phyloP scores from a whole-genome alignment of 169 alveolate genomes.

The Plasmodium inui region DNA sequence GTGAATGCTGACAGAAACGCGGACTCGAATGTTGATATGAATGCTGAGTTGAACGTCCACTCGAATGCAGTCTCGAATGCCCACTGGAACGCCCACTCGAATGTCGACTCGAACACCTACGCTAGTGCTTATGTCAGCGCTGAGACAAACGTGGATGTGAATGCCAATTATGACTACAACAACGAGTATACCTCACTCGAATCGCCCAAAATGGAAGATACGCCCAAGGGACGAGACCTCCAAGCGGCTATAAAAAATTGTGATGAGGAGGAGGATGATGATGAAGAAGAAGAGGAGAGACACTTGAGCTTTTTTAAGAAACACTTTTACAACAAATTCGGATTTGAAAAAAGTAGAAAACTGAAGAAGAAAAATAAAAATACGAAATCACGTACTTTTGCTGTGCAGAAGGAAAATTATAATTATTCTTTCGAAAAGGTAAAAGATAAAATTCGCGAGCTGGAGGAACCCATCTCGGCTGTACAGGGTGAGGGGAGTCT shows the following conservation, averaged over 20 bases:
- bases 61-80: neutral
- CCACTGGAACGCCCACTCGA: neutral
- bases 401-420: neutral
- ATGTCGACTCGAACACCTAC: neutral
- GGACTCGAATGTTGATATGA: neutral
- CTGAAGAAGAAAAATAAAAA: neutral
- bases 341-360: constrained; percentile 2
- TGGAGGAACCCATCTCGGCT: neutral
- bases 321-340: neutral
- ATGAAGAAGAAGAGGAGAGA: neutral
- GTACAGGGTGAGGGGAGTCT: neutral
- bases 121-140: neutral
- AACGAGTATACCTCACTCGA: neutral
- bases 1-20: neutral
- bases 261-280: neutral
- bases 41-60: neutral
- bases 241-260: neutral
- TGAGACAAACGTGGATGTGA: neutral
- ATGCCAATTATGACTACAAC: neutral
- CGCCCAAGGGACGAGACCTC: neutral
- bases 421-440: neutral
- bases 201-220: neutral
- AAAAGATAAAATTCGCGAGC: neutral
- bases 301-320: constrained; percentile 8
- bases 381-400: neutral